Evolutionary conservation across 306 rosid species (phyloP).

Genomic region (Acacia melanoxylon): DNA sequence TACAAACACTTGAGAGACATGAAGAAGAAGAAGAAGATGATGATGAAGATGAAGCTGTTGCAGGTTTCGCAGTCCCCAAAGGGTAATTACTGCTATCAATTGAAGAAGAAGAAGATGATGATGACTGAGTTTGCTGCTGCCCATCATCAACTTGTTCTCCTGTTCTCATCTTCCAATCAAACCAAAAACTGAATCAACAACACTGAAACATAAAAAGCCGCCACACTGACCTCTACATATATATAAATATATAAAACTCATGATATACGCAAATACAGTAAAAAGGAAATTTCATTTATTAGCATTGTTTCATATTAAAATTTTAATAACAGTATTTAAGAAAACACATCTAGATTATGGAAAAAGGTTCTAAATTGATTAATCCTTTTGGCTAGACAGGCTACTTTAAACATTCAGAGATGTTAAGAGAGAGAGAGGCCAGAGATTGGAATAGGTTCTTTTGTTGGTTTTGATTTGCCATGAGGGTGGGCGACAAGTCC

Average conservation of each 20-base stretch:
- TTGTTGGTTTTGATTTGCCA: conserved; percentile 49
- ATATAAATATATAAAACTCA: not conserved
- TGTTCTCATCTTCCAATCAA: conserved; percentile 43
- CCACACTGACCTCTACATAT: conserved; percentile 26
- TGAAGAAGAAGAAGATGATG: conserved; percentile 54
- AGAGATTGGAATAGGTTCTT: conserved; percentile 28
- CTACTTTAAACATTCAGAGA: not conserved
- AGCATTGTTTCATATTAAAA: not conserved
- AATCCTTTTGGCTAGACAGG: not conserved
- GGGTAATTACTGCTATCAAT: conserved; percentile 44
- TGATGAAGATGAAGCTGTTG: conserved; percentile 14
- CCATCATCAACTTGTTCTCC: conserved; percentile 28
- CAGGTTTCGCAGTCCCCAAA: conserved; percentile 12
- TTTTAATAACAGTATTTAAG: not conserved
- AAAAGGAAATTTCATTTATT: not conserved
- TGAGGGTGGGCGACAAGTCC: conserved; percentile 64
- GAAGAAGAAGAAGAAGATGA: conserved; percentile 27
- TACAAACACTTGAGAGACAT: conserved; percentile 28
- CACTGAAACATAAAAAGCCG: conserved; percentile 35
- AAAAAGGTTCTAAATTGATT: not conserved
- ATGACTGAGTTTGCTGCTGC: conserved; percentile 35
- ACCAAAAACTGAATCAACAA: conserved; percentile 32
- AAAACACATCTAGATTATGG: not conserved
- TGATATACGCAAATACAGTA: not conserved
- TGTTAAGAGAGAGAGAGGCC: not conserved